Conservation (phyloP, 2,329 filamentous ascomycete species). For the Domatiomyces globalis region DNA sequence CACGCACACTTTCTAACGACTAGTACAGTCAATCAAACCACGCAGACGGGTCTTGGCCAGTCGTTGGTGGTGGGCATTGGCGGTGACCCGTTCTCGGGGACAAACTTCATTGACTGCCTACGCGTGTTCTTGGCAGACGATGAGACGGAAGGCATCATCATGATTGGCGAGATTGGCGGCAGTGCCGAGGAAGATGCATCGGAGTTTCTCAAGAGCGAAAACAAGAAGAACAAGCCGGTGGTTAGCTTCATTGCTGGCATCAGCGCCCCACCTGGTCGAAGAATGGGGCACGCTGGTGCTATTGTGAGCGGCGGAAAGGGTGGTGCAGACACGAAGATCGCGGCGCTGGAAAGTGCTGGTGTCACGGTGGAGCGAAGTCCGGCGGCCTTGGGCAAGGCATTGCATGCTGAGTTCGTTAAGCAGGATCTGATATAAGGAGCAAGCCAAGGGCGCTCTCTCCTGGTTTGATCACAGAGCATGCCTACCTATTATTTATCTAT, state of each 20-base stretch:
- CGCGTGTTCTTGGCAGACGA: conserved; percentile 90
- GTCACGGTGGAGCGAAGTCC: conserved; percentile 94
- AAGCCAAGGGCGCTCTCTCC: not conserved
- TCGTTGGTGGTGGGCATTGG: conserved; percentile 97
- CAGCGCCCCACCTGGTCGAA: conserved; percentile 83
- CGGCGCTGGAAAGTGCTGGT: conserved; percentile 79
- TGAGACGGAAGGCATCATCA: conserved; percentile 98
- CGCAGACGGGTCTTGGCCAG: conserved; percentile 89
- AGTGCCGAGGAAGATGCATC: conserved; percentile 95
- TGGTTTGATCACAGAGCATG: not conserved
- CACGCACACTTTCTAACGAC: not conserved
- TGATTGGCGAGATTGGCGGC: conserved; percentile 99
- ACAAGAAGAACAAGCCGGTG: conserved; percentile 87
- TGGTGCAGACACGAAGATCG: conserved; percentile 95
- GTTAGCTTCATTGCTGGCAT: conserved; percentile 98
- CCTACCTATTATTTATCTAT: not conserved
- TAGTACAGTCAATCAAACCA: conserved; percentile 78
- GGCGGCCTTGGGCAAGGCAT: conserved; percentile 77
- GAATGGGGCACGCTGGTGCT: conserved; percentile 98
- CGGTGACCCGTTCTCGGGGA: conserved; percentile 95
- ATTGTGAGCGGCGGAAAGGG: conserved; percentile 97
- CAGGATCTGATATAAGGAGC: conserved; percentile 67
- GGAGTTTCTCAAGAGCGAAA: conserved; percentile 85
- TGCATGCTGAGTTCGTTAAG: conserved; percentile 92
- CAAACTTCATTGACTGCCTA: conserved; percentile 99